Evolutionary conservation across 2,329 filamentous ascomycete species (phyloP), one percentile per base, ranked within the genome.

Genomic region (Sporothrix dimorphospora): DNA sequence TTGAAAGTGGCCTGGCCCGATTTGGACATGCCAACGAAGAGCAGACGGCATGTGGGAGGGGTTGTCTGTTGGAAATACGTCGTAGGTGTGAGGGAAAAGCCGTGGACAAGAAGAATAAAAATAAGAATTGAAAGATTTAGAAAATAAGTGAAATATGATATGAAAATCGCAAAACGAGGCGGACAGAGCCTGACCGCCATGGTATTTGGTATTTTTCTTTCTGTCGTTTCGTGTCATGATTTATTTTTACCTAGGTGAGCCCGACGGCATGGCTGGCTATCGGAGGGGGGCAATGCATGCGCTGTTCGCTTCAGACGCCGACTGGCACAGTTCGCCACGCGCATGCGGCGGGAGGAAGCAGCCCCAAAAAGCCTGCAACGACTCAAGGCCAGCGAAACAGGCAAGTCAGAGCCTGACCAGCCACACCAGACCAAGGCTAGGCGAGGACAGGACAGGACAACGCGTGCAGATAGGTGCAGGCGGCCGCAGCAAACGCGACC

Each of bases 21-120:
- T 67, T 38, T 30, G 65, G 65, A 67, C 65, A 67, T 67, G 65
- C 45, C 65, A 67, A 11, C 65, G 45, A 67, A 67, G 65, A 51
- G 42, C 11, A 34, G 27, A 34, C 65, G 42, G 45, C 45, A 51
- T 38, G 27, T 40, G 65, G 38, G 63, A 67, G 24, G 45, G 45
- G 38, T 45, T 49, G 42, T 38, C 45, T 53, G 65, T 67, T 67
- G 65, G 65, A 67, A 53, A 16, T 14, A n/a, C n/a, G n/a, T n/a
- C n/a, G n/a, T n/a, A n/a, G n/a, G 27, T 4, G 24, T 1, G 19
- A n/a, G 14, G 27, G 21, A 27, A 34, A 21, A 24, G 42, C 38
- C 27, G n/a, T 4, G 40, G 45, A 11, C 24, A 55, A 30, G 47
- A 6, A 21, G 16, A 42, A 42, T 42, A 14, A 49, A n/a, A 38